These are phyloP conservation scores for Sugiyamaella floridensis DNA, from an alignment of 805 yeast species.

Conservation along the genomic window DNA sequence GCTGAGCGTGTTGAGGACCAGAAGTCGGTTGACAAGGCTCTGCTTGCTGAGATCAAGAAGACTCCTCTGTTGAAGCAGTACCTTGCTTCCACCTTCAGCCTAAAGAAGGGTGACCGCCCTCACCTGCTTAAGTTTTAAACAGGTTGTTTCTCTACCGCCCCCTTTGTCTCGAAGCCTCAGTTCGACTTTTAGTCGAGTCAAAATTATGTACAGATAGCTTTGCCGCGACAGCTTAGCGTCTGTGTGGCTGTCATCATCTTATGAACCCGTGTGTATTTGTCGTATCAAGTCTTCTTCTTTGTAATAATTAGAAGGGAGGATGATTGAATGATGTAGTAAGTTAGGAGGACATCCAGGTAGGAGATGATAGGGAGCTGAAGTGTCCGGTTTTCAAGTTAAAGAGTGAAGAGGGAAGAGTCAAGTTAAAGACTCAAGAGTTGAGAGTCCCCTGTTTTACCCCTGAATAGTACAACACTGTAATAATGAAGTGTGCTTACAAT, in stretches of 20 bases:
- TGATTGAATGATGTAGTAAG: not conserved
- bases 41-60: conserved; percentile 91
- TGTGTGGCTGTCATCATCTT: not conserved
- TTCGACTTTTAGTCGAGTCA: not conserved
- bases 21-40: conserved; percentile 87
- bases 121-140: conserved; percentile 92
- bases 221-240: not conserved
- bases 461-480: too few relatives aligned
- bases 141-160: not conserved
- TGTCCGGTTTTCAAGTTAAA: too few relatives aligned
- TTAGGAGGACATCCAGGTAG: too few relatives aligned
- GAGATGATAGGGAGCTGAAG: too few relatives aligned
- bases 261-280: not conserved
- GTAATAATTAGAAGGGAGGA: not conserved
- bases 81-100: conserved; percentile 90
- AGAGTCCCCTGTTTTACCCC: too few relatives aligned
- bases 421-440: too few relatives aligned
- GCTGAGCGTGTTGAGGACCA: conserved; percentile 96
- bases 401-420: too few relatives aligned
- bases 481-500: too few relatives aligned
- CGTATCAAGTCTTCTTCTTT: not conserved
- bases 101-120: conserved; percentile 97
- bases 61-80: conserved; percentile 95
- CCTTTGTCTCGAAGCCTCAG: too few relatives aligned
- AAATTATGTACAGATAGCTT: not conserved